Base-by-base conservation (phyloP, 2,329 filamentous ascomycete genomes). In the Exophiala sp. region DNA sequence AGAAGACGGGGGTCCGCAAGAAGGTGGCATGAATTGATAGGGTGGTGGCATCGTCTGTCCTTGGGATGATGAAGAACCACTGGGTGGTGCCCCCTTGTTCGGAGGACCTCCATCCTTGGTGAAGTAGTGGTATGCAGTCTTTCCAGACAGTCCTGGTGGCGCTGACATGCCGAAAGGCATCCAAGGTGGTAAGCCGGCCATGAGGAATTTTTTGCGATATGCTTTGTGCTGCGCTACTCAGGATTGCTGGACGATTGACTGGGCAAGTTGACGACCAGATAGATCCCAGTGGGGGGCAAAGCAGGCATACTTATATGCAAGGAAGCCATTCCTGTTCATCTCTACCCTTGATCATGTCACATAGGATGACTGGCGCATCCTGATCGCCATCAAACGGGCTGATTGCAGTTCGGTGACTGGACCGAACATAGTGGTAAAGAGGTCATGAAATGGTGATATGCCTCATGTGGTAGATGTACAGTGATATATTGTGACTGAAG, bases 141-240 rank as follows among this genome's bases (percentile, higher is more conserved):
- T 62, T 24, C 58, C 59, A 21, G 58, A 53, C 32, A 62, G 44
- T 24, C 58, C 60, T 18, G 56, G 47, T 32, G 52, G 48, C 14
- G 41, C 42, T 14, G 57, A 33, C 40, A 52, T 38, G n/a, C 45
- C 48, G 14, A 55, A 59, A 20, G 52, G 47, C 29, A 47, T 50
- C 10, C 40, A 50, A 47, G 50, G 48, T 51, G 40, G 33, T 39
- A 36, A 45, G 71, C n/a, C 69, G 61, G 2, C 78, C 65, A 62
- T 67, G 65, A 69, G 69, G 71, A 68, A 65, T 61, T 63, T 46
- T 67, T 69, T 65, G 70, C 71, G 67, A 65, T 47, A 49, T 62
- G 62, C 14, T 47, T 34, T 43, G 41, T 32, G 21, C 41, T 8
- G 14, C 21, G 41, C 21, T 10, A 29, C 35, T 20, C 3, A 29